Base-by-base conservation (phyloP, 257 asterid species). In the Knoxia roxburghii region DNA sequence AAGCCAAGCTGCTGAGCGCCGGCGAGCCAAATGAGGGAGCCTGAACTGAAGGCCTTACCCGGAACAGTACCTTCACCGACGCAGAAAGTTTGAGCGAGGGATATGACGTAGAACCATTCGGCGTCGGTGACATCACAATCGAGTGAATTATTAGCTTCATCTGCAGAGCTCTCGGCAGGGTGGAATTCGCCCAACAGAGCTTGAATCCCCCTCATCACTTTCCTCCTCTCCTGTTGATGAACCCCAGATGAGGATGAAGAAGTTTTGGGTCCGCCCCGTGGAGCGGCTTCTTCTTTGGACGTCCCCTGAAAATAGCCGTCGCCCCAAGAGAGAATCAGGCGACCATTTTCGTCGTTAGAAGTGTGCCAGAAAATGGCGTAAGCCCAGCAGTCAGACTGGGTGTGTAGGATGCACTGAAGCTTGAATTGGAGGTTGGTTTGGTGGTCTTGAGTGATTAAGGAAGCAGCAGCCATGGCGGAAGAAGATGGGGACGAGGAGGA, bases 31-130 rank as follows among this genome's bases (percentile, higher is more conserved):
- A 90, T 74, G 6, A 85, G 71, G 1, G 81, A 79, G 4, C 89
- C 86, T 0, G 89, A 71, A 61, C 74, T 74, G 21, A 77, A 88
- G 29, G 96, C 90, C 79, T 83, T 84, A 1, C 92, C 93, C 0
- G 78, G 81, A 0, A 83, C 75, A 5, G 64, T 30, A 18, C 95
- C 92, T 6, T 79, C 85, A 3, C 77, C 86, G 4, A 67, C 70
- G n/a, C 85, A 51, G 69, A 84, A 82, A 1, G 92, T 74, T 67
- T 85, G 80, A 0, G 96, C 89, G 7, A 88, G 77, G 6, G 97
- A 90, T 92, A 81, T 86, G 7, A 90, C 86, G 54, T 90, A 90
- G 81, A 90, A 88, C 96, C 97, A 88, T 79, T 90, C 97, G 0
- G 89, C 83, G 35, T 90, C 96, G 11, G 83, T 77, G 35, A 86